These are phyloP conservation scores for Dalechampia spathulata DNA, from an alignment of 441 rosid genomes.

Conservation along the genomic window DNA sequence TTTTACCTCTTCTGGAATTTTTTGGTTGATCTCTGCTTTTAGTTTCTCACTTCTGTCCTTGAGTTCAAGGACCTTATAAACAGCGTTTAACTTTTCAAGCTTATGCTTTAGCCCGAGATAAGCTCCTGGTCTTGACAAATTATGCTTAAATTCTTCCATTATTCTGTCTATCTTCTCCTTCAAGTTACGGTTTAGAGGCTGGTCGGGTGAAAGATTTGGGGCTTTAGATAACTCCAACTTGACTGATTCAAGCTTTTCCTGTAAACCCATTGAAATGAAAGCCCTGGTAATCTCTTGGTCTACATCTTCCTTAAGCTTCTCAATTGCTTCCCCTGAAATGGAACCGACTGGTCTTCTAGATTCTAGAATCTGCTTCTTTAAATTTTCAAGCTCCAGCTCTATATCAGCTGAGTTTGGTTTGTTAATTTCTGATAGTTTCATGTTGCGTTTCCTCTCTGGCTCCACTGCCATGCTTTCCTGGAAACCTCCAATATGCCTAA, in stretches of 20 bases:
- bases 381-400: conserved; percentile 53
- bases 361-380: conserved; percentile 53
- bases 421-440: conserved; percentile 57
- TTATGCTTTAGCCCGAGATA: conserved; percentile 41
- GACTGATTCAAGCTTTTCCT: conserved; percentile 39
- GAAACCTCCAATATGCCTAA: conserved; percentile 62
- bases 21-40: conserved; percentile 29
- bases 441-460: conserved; percentile 46
- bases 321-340: conserved; percentile 62
- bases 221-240: conserved; percentile 35
- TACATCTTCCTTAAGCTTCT: conserved; percentile 58
- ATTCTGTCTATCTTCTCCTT: conserved; percentile 28
- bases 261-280: conserved; percentile 44
- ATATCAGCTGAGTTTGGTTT: conserved; percentile 25
- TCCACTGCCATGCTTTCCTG: conserved; percentile 50
- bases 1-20: conserved; percentile 27
- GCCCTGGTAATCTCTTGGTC: conserved; percentile 67
- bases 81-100: conserved; percentile 33
- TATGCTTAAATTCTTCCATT: conserved; percentile 28
- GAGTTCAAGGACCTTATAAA: conserved; percentile 24
- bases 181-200: conserved; percentile 16
- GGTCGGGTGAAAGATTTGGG: conserved; percentile 10
- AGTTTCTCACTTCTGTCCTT: conserved; percentile 29
- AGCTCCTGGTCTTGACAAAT: conserved; percentile 35
- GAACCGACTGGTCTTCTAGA: too few relatives aligned